Evolutionary conservation across 495 filamentous ascomycete genomes (phyloP), one percentile per base, ranked within the genome.

Genomic region (Talaromyces stipitatus): DNA sequence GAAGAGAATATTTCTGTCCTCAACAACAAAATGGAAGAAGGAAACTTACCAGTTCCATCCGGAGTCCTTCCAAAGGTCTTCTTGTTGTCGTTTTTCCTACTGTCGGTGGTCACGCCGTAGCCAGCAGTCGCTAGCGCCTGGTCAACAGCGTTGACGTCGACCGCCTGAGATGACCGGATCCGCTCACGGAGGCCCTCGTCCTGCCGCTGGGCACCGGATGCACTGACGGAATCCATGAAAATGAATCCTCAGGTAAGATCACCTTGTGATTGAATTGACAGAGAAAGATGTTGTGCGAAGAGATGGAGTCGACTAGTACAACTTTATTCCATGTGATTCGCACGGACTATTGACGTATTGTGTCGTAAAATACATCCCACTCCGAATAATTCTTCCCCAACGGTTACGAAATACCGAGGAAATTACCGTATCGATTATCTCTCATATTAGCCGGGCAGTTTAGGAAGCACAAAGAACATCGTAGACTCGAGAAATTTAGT

Each of bases 21-120:
- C 32, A 9, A 36, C 0, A 41, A 18, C 2, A 18, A 18, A 8
- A 5, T 5, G 9, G 11, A 41, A 41, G n/a, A 18, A n/a, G 18
- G 11, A 41, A 41, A 72, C 88, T 68, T 81, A 96, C 92, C 82
- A 65, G 77, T 91, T 66, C 94, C 94, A 78, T 89, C 88, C 27
- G 88, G 90, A 9, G 94, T 98, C 63, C 91, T 85, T 16, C 94
- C 94, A 80, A 87, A 96, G 2, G 91, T 95, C 75, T 86, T 90
- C 66, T 81, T 81, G 30, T 79, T 84, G 38, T 79, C 65, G 32
- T 64, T 65, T 55, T 74, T 68, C 59, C 78, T 76, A 57, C 65
- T 66, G 38, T 64, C 54, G 54, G 74, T 72, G 47, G 65, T 48
- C 51, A 72, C 70, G 28, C 63, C 72, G 51, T 72, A 55, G 36